Conservation (phyloP, 306 rosid species). For the Rubus idaeus region DNA sequence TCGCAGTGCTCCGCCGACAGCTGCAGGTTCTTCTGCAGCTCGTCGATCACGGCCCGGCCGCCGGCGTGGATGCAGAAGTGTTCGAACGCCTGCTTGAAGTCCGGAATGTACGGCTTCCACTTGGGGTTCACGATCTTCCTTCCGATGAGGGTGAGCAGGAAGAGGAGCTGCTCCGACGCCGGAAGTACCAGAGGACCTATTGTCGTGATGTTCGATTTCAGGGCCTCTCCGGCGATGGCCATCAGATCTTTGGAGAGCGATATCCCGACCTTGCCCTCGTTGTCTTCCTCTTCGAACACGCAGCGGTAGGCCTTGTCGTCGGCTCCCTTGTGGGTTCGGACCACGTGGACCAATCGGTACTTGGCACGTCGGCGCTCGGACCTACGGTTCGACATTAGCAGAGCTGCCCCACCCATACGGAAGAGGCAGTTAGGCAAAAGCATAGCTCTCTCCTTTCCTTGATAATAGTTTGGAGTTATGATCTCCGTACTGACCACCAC, state of each 20-base stretch:
- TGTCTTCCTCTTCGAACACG: slow-evolving; percentile 79
- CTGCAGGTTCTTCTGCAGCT: slow-evolving; percentile 89
- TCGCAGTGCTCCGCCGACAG: slow-evolving; percentile 86
- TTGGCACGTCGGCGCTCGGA: slow-evolving; percentile 62
- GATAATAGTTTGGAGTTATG: slow-evolving; percentile 83
- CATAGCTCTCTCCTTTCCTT: slow-evolving; percentile 94
- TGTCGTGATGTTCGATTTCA: slow-evolving; percentile 86
- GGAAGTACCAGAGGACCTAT: slow-evolving; percentile 96
- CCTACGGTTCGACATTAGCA: slow-evolving; percentile 59
- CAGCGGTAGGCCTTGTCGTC: slow-evolving; percentile 84
- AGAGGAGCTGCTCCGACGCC: slow-evolving; percentile 88
- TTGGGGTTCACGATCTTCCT: slow-evolving; percentile 77
- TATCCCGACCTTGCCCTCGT: slow-evolving; percentile 85
- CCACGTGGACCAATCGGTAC: slow-evolving; percentile 73
- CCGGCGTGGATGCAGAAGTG: slow-evolving; percentile 98
- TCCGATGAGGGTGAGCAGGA: slow-evolving; percentile 67
- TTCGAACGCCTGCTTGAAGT: slow-evolving; percentile 88
- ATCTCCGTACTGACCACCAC: slow-evolving; percentile 88
- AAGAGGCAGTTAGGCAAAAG: slow-evolving; percentile 89
- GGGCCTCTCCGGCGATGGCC: slow-evolving; percentile 98
- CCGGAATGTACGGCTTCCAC: slow-evolving; percentile 97
- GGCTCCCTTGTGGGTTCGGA: slow-evolving; percentile 76
- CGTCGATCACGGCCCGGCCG: slow-evolving; percentile 90
- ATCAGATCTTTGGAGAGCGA: slow-evolving; percentile 76
- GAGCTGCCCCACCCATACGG: slow-evolving; percentile 97